Base-by-base conservation (phyloP, 352 stramenopile genomes). In the Pythium utonaiense region DNA sequence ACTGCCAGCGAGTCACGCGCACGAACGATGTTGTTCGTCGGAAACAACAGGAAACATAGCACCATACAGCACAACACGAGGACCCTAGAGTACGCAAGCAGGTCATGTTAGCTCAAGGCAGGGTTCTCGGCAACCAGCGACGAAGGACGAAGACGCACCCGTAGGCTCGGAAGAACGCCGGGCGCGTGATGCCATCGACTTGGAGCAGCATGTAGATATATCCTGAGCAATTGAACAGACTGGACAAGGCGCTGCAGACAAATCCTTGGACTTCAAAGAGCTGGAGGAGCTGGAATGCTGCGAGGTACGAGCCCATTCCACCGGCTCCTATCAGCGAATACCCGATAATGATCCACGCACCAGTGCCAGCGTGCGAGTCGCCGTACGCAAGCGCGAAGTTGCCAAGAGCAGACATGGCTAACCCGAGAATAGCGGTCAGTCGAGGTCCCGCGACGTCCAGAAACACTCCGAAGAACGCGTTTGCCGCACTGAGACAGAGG, bases 141-240 rank as follows among this genome's bases (percentile, higher is more conserved):
- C n/a, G n/a, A n/a, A n/a, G n/a, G n/a, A n/a, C n/a, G n/a, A n/a
- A n/a, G n/a, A n/a, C 42, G 21, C 74, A 92, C 83, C 73, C 69
- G 49, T 89, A 91, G 3, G 41, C 40, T 3, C 53, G 55, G 33
- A 92, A 92, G 62, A 92, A 91, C 1, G 51, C 47, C 21, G 44
- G 21, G 6, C 79, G 77, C 9, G 68, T 83, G 47, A 89, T 56
- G 7, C 66, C 70, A 9, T 64, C 59, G 34, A 83, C 22, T 50
- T 82, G 69, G 30, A 93, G 78, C 22, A 88, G 58, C 80, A 93
- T 91, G 60, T 89, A 93, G 16, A 91, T 58, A 53, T 91, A 93
- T 3, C 83, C 53, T 60, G 80, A 93, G 12, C 74, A 83, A 50
- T 93, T 93, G 55, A 93, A 93, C 31, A 93, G 62, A 17, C 83